phyloP scores from a whole-genome alignment of 176 grass and related monocot species.

The Tillandsia leiboldiana region DNA sequence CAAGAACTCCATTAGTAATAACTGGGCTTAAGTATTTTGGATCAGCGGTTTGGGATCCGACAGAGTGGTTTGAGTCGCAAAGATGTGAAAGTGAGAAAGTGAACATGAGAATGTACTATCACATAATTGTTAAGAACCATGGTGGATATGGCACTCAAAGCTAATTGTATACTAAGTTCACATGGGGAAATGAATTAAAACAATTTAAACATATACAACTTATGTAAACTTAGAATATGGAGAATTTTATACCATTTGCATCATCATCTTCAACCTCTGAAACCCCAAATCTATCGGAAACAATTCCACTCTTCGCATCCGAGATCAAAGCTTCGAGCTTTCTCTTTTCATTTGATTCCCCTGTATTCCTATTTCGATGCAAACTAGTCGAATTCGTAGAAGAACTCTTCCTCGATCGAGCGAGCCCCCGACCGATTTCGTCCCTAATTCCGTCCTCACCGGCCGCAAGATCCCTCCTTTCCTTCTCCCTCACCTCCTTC shows the following conservation, averaged over 20 bases:
- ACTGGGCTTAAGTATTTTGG: no score
- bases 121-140: not conserved
- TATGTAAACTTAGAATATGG: not conserved
- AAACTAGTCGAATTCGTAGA: not conserved
- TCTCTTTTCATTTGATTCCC: slow-evolving; percentile 2
- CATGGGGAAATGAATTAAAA: no score
- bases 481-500: slow-evolving; percentile 20
- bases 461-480: slow-evolving; percentile 14
- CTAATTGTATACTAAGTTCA: not conserved
- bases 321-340: slow-evolving; percentile 8
- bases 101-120: not conserved
- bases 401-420: slow-evolving; percentile 4
- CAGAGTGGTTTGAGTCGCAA: no score
- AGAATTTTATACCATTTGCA: slow-evolving; percentile 9
- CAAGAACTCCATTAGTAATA: no score
- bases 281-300: slow-evolving; percentile 8
- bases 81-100: no score
- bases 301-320: not conserved
- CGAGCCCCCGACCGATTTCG: not conserved
- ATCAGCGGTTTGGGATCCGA: no score
- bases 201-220: not conserved
- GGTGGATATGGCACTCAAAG: no score
- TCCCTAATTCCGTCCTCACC: not conserved
- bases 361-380: not conserved
- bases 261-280: slow-evolving; percentile 9